Evolutionary conservation across 148 eudicot genomes (phyloP).

Genomic region (Fagopyrum esculentum): DNA sequence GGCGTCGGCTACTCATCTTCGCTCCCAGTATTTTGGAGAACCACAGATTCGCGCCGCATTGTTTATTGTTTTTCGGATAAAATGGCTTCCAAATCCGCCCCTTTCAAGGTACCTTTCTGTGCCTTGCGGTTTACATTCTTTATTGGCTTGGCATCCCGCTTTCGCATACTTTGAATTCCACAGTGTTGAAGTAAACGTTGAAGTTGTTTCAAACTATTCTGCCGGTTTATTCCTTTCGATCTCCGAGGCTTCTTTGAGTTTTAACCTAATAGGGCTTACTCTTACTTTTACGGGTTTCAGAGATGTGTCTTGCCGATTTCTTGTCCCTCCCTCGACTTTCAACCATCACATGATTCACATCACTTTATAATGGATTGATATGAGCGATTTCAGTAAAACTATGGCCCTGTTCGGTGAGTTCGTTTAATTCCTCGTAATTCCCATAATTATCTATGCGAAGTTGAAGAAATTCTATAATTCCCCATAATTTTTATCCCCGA

Average conservation of each 20-base stretch:
- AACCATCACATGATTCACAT: background rate
- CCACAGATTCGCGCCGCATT: background rate
- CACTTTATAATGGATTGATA: background rate
- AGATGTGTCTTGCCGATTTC: background rate
- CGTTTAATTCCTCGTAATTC: too few relatives aligned
- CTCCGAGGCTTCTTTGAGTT: background rate
- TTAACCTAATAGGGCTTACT: background rate
- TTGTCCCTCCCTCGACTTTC: background rate
- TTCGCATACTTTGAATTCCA: background rate
- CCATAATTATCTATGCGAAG: too few relatives aligned
- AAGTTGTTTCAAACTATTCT: background rate
- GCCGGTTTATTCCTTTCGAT: background rate
- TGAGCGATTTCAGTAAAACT: background rate
- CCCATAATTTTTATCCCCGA: too few relatives aligned
- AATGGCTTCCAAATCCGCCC: background rate
- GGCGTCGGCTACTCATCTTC: background rate
- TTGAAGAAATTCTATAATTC: too few relatives aligned
- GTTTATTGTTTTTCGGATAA: background rate
- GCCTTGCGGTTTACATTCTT: background rate
- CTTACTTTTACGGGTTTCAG: background rate
- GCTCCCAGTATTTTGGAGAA: slow-evolving; percentile 11
- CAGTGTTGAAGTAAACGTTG: background rate
- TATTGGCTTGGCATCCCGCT: background rate
- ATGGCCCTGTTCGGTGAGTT: background rate
- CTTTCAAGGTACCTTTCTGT: background rate